Percentiles rank a stretch among this genome's conserved stretches.
Evolutionary conservation across 257 asterid genomes (phyloP).

Genomic region (Capsicum rhomboideum): DNA sequence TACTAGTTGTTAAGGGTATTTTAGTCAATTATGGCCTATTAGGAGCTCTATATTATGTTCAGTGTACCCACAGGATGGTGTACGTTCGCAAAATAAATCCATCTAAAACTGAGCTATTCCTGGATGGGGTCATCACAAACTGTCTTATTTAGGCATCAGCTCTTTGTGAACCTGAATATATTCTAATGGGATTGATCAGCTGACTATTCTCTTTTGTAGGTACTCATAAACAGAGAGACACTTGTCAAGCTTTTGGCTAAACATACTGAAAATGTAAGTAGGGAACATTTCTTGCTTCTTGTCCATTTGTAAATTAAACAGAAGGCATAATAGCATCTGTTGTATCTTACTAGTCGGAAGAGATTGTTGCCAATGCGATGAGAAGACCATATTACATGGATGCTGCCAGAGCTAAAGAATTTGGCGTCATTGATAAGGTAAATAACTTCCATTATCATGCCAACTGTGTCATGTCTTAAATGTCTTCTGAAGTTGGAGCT

Average conservation of each 20-base stretch:
- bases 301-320: background rate
- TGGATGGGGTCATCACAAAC: background rate
- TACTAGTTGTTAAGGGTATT: background rate
- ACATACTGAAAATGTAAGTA: conserved; percentile 90
- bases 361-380: conserved; percentile 58
- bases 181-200: background rate
- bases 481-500: background rate
- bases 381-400: conserved; percentile 75
- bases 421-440: conserved; percentile 86
- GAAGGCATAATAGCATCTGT: background rate
- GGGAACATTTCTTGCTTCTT: conserved; percentile 4
- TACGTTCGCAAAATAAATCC: background rate
- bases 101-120: background rate
- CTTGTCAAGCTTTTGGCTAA: conserved; percentile 67
- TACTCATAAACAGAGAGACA: conserved; percentile 52
- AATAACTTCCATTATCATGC: conserved; percentile 11
- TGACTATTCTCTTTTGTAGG: conserved; percentile 35
- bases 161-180: background rate
- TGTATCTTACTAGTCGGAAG: conserved; percentile 47
- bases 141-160: background rate
- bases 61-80: background rate
- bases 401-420: conserved; percentile 60
- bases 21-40: background rate
- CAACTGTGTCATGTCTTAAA: background rate
- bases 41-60: background rate